These are phyloP conservation scores for Aspergillus sp. DNA, from an alignment of 2,329 filamentous ascomycete genomes.

Conservation along the genomic window DNA sequence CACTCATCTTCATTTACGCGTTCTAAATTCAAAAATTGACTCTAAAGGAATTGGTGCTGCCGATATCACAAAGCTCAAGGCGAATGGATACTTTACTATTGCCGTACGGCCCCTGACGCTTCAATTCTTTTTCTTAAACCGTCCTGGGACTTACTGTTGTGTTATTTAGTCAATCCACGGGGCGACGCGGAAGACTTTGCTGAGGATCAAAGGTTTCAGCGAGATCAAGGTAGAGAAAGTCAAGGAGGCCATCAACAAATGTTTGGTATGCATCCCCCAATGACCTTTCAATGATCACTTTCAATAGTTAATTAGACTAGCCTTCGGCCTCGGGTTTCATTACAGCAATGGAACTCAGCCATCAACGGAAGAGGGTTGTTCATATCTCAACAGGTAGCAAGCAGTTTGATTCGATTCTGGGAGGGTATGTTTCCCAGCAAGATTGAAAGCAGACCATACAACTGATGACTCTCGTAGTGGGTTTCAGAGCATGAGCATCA, in stretches of 20 bases:
- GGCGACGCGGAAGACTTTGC: constrained; percentile 59
- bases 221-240: constrained; percentile 71
- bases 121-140: background rate
- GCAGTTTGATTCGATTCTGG: constrained; percentile 64
- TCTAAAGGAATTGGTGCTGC: constrained; percentile 59
- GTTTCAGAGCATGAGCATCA: constrained; percentile 70
- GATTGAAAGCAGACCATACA: background rate
- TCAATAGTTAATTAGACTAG: constrained; percentile 35
- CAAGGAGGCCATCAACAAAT: constrained; percentile 65
- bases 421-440: constrained; percentile 48
- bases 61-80: constrained; percentile 66
- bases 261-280: constrained; percentile 44
- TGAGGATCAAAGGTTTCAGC: constrained; percentile 69
- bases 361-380: constrained; percentile 62
- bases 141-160: background rate
- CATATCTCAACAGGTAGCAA: constrained; percentile 70
- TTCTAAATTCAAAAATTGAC: background rate
- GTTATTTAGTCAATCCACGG: constrained; percentile 56
- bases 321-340: constrained; percentile 62
- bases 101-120: constrained; percentile 44
- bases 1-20: constrained; percentile 6
- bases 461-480: constrained; percentile 46
- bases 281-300: background rate
- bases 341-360: constrained; percentile 64
- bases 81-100: constrained; percentile 63